A percentile compares a stretch with the other conserved stretches of the same genome.
These are phyloP conservation scores for Piper longum DNA, from an alignment of 164 flowering plant species.

Conservation along the genomic window DNA sequence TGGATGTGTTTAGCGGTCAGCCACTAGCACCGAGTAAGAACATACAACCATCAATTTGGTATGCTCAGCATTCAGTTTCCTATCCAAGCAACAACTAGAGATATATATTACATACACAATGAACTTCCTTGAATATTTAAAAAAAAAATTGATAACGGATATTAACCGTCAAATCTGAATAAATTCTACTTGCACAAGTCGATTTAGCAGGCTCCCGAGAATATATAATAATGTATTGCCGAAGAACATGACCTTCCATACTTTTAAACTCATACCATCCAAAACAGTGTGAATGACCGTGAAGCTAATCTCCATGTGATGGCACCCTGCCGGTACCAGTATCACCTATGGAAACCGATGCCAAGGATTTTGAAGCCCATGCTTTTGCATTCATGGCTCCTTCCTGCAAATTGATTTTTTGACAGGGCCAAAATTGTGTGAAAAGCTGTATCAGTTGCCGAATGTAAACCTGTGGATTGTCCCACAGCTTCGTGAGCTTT, in stretches of 20 bases:
- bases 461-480: constrained; percentile 37
- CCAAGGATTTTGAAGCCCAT: constrained; percentile 92
- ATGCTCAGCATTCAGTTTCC: background rate
- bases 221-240: background rate
- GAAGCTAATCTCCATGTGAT: constrained; percentile 13
- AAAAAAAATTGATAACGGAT: too few relatives aligned
- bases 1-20: background rate
- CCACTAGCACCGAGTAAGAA: too few relatives aligned
- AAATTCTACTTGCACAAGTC: too few relatives aligned
- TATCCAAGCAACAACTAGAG: background rate
- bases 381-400: constrained; percentile 75
- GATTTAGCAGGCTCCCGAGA: background rate
- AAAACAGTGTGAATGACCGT: background rate
- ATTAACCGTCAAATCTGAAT: too few relatives aligned
- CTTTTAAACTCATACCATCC: background rate
- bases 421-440: constrained; percentile 43
- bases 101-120: background rate
- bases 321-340: constrained; percentile 36
- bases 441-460: constrained; percentile 36
- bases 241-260: background rate
- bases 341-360: constrained; percentile 82
- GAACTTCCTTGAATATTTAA: background rate
- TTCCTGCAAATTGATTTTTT: constrained; percentile 71
- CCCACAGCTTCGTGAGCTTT: constrained; percentile 36
- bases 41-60: background rate